Conservation (phyloP, 306 rosid species). For the Hylodesmum podocarpum region DNA sequence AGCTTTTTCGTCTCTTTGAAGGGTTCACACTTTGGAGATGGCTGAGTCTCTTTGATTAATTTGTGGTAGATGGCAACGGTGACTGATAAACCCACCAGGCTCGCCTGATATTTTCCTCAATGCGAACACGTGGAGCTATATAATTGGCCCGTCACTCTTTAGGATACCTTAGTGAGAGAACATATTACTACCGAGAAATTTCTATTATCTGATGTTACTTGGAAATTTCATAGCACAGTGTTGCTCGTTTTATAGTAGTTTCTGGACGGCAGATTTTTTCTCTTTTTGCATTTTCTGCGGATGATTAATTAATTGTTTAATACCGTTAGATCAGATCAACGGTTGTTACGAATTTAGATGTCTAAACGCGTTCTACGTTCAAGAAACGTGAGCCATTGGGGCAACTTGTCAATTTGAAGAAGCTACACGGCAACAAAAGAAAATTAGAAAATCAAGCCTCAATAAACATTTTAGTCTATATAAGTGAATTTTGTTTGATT, state of each 20-base stretch:
- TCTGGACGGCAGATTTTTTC: too few relatives aligned
- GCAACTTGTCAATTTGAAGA: background rate
- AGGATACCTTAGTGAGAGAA: background rate
- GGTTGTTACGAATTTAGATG: background rate
- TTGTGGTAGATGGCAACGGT: background rate
- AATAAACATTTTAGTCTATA: too few relatives aligned
- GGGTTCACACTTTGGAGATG: background rate
- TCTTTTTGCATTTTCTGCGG: background rate
- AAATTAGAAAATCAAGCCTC: background rate
- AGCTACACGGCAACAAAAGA: background rate
- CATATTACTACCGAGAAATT: constrained; percentile 8
- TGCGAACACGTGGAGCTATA: constrained; percentile 18
- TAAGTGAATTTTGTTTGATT: too few relatives aligned
- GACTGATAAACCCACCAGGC: constrained; percentile 4
- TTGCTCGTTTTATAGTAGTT: background rate
- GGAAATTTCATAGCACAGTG: background rate
- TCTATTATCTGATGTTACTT: background rate
- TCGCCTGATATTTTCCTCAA: background rate
- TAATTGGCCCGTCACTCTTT: constrained; percentile 17
- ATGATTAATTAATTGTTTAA: background rate
- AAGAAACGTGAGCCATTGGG: background rate
- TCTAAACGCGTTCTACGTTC: background rate
- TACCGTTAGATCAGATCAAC: background rate
- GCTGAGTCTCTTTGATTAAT: background rate
- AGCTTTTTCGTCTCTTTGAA: constrained; percentile 1